Evolutionary conservation across 208 protist genomes (phyloP).

Genomic region (Sergeia podlipaevii): DNA sequence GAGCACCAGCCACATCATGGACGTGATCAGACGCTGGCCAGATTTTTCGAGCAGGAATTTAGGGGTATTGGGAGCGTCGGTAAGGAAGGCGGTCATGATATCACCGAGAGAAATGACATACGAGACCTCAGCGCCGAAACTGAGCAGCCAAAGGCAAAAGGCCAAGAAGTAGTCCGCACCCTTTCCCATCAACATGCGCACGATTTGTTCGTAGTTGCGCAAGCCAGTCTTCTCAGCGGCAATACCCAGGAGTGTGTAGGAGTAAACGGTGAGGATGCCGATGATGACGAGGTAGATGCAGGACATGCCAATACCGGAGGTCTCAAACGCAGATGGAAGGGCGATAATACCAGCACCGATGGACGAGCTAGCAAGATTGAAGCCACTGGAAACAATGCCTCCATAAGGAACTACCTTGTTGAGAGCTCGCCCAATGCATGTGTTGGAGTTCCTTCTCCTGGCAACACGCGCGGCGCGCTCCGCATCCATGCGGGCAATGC

Average conservation of each 20-base stretch:
- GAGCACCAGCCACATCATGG: slow-evolving; percentile 46
- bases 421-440: slow-evolving; percentile 17
- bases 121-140: slow-evolving; percentile 52
- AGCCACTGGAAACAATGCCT: slow-evolving; percentile 41
- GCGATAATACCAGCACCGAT: slow-evolving; percentile 71
- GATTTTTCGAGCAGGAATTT: slow-evolving; percentile 22
- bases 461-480: slow-evolving; percentile 33
- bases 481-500: slow-evolving; percentile 26
- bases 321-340: slow-evolving; percentile 47
- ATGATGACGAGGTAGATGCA: slow-evolving; percentile 60
- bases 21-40: slow-evolving; percentile 45
- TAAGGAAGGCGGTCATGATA: slow-evolving; percentile 37
- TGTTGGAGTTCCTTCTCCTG: slow-evolving; percentile 20
- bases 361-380: slow-evolving; percentile 60
- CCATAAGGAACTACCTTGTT: slow-evolving; percentile 49
- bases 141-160: slow-evolving; percentile 39
- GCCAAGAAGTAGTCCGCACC: slow-evolving; percentile 52
- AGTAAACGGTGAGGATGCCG: slow-evolving; percentile 50
- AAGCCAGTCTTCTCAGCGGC: slow-evolving; percentile 31
- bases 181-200: slow-evolving; percentile 33
- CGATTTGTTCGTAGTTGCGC: slow-evolving; percentile 54
- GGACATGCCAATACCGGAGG: slow-evolving; percentile 47
- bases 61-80: slow-evolving; percentile 19
- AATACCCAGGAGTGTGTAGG: slow-evolving; percentile 34
- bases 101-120: slow-evolving; percentile 56